These are phyloP conservation scores for Gleditsia sinensis DNA, from an alignment of 306 rosid species.

Conservation along the genomic window DNA sequence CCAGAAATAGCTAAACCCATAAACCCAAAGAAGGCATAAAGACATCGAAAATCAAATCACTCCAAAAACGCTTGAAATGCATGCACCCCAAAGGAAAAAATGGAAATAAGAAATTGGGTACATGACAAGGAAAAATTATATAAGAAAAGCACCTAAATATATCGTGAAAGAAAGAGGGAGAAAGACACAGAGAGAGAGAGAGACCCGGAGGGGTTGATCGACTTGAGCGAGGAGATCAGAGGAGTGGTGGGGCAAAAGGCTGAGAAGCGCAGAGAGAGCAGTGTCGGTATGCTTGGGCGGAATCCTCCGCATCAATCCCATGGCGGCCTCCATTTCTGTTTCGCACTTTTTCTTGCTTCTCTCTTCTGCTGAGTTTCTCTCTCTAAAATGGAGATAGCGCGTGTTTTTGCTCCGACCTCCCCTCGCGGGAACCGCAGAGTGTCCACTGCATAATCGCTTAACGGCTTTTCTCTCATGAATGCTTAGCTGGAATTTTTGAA, in stretches of 20 bases:
- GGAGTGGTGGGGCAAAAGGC: slow-evolving; percentile 82
- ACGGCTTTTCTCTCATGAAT: no score
- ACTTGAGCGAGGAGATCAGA: slow-evolving; percentile 96
- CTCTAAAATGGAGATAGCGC: neutral
- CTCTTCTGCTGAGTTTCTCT: neutral
- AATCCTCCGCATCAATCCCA: slow-evolving; percentile 92
- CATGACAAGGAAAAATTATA: neutral
- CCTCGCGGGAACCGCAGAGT: no score
- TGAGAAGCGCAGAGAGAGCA: slow-evolving; percentile 91
- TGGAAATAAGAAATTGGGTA: neutral
- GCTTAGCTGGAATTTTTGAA: no score
- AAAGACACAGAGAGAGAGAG: slow-evolving; percentile 1
- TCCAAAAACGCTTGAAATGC: neutral
- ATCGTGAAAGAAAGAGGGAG: no score
- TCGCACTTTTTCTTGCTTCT: neutral
- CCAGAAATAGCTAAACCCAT: no score
- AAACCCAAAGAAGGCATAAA: neutral
- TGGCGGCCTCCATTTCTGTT: slow-evolving; percentile 79
- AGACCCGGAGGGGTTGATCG: slow-evolving; percentile 96
- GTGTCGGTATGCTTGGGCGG: slow-evolving; percentile 88
- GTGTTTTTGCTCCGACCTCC: neutral
- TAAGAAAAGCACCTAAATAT: no score
- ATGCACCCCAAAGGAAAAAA: neutral
- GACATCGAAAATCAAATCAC: neutral
- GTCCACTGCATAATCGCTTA: neutral